Base-by-base conservation (phyloP, 768 basidiomycete species). In the Auricularia heimuer region DNA sequence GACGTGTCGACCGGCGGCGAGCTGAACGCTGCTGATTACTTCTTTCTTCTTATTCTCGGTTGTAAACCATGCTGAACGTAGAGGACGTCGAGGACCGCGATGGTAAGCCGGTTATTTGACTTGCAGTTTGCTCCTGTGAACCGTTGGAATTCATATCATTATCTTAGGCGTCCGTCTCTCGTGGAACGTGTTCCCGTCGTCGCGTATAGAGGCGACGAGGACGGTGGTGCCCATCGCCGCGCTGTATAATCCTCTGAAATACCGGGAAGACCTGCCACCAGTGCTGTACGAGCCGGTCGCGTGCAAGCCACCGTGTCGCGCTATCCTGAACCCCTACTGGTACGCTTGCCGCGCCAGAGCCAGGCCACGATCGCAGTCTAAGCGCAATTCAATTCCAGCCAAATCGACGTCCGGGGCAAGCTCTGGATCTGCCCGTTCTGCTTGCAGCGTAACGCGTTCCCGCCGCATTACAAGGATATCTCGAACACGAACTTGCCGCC, bases 341-440 rank as follows among this genome's bases (percentile, higher is more conserved):
- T 94, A 71, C 67, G 83, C 29, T 29, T 78, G 12, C 63, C 33
- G 16, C 61, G n/a, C 21, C 61, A 45, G 29, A 64, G 65, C 44
- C 63, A 37, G 45, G 2, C 29, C 63, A 10, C 37, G 63, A 29
- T 37, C 60, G 47, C n/a, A 51, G 35, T 14, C 12, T 42, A 42
- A 21, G 21, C 37, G 21, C 8, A 24, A 58, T 21, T 66, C 54
- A 4, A 58, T 39, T 72, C 29, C 73, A 98, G 97, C 75, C 96
- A 98, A 81, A 95, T 99, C 72, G 97, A 98, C 78, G 93, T 98
- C 68, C 86, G 97, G 71, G 96, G 91, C 70, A 98, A 98, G 77
- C 85, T 99, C 63, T 99, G 97, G 97, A 99, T 98, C 69, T 99
- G 97, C 73, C 97, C 97, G 3, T 98, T 99, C 80, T 99, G 97